These are phyloP conservation scores for Botryosphaeria dothidea DNA, from an alignment of 2,329 filamentous ascomycete species.

Conservation along the genomic window DNA sequence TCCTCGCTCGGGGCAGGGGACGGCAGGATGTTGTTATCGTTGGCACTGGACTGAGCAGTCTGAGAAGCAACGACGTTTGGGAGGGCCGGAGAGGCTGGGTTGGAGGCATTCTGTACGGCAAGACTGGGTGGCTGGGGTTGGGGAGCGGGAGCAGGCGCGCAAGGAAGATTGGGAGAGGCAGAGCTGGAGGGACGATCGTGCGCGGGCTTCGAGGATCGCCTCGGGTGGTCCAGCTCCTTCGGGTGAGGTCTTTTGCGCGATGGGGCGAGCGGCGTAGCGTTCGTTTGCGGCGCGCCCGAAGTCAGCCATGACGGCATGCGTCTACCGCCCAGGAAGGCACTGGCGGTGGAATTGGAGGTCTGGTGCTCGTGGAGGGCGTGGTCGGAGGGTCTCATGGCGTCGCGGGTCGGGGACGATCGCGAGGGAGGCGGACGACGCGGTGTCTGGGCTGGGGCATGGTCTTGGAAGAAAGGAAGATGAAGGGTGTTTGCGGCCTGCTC, in stretches of 20 bases:
- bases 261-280: neutral
- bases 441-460: neutral
- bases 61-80: conserved; percentile 27
- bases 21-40: conserved; percentile 49
- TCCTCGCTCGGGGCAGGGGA: conserved; percentile 67
- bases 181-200: neutral
- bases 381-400: conserved; percentile 5
- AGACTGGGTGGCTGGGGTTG: neutral
- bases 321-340: conserved; percentile 16
- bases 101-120: conserved; percentile 24
- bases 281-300: neutral
- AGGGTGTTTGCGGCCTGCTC: neutral
- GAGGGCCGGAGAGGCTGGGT: conserved; percentile 37
- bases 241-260: conserved; percentile 9
- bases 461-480: neutral
- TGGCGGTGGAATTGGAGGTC: conserved; percentile 18
- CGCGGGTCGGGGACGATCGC: neutral
- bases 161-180: neutral
- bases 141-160: neutral
- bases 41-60: neutral
- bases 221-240: neutral
- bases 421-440: neutral
- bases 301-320: conserved; percentile 13
- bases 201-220: neutral
- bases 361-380: neutral